phyloP scores from a whole-genome alignment of 2,329 filamentous ascomycete species.

The Cadophora sp. region DNA sequence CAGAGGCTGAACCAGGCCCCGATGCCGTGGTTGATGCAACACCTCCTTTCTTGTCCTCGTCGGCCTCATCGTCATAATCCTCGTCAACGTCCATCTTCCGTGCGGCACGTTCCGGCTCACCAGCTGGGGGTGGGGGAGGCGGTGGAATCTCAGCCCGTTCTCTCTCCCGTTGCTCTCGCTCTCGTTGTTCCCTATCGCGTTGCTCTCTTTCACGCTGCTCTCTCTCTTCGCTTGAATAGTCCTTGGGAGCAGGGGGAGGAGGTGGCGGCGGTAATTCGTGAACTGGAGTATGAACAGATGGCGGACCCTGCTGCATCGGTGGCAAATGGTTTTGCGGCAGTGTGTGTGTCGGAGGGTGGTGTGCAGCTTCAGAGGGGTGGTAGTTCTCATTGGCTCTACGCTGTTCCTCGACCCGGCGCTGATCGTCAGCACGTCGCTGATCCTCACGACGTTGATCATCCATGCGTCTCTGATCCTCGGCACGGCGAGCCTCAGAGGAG shows the following conservation, averaged over 20 bases:
- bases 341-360: constrained; percentile 74
- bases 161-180: constrained; percentile 41
- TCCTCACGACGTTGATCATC: constrained; percentile 61
- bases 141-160: constrained; percentile 46
- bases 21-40: constrained; percentile 54
- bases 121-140: constrained; percentile 55
- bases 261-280: constrained; percentile 55
- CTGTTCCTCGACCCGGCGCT: constrained; percentile 62
- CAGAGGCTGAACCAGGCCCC: constrained; percentile 48
- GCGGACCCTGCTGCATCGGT: constrained; percentile 67
- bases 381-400: constrained; percentile 80
- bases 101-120: constrained; percentile 82
- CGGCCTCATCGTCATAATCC: constrained; percentile 93
- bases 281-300: constrained; percentile 52
- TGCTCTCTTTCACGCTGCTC: constrained; percentile 28
- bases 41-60: constrained; percentile 76
- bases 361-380: constrained; percentile 90
- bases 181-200: constrained; percentile 32
- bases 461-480: constrained; percentile 68
- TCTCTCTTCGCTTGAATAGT: constrained; percentile 62
- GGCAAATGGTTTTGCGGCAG: constrained; percentile 63
- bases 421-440: constrained; percentile 57
- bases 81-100: constrained; percentile 98
- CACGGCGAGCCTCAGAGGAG: constrained; percentile 73
- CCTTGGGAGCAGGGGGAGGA: constrained; percentile 54